These are phyloP conservation scores for Teunomyces panamensis DNA, from an alignment of 805 yeast genomes.

Conservation along the genomic window DNA sequence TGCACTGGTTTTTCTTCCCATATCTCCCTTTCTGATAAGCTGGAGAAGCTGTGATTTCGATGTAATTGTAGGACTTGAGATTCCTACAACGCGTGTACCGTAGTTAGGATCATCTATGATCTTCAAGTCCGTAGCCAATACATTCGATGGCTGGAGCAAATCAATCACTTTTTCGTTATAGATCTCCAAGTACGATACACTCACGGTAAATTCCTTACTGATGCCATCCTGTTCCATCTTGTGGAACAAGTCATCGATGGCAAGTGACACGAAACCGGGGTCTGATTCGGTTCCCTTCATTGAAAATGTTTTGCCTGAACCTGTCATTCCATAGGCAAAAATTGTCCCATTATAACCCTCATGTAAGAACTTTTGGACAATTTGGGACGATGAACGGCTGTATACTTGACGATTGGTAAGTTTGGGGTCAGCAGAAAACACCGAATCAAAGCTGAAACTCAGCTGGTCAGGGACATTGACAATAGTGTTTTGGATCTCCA, in stretches of 20 bases:
- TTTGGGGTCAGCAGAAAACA: slow-evolving; percentile 52
- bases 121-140: slow-evolving; percentile 51
- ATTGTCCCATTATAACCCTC: slow-evolving; percentile 85
- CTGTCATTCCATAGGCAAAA: slow-evolving; percentile 94
- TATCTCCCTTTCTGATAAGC: slow-evolving; percentile 67
- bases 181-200: slow-evolving; percentile 76
- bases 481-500: slow-evolving; percentile 34
- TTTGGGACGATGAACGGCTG: slow-evolving; percentile 47
- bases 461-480: slow-evolving; percentile 56
- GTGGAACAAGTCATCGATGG: slow-evolving; percentile 59
- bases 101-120: slow-evolving; percentile 71
- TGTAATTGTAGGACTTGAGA: slow-evolving; percentile 57
- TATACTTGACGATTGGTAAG: slow-evolving; percentile 61
- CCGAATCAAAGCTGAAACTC: slow-evolving; percentile 70
- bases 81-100: slow-evolving; percentile 76
- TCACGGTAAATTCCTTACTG: slow-evolving; percentile 42
- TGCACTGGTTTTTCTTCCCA: slow-evolving; percentile 73
- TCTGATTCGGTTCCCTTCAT: slow-evolving; percentile 70
- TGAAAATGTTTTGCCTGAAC: slow-evolving; percentile 85
- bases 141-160: slow-evolving; percentile 43
- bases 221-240: slow-evolving; percentile 30
- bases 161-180: slow-evolving; percentile 87
- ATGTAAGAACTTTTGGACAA: slow-evolving; percentile 50
- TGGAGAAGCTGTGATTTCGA: slow-evolving; percentile 58
- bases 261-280: slow-evolving; percentile 70